These are phyloP conservation scores for Berkeleyomyces basicola DNA, from an alignment of 2,329 filamentous ascomycete genomes.

Conservation along the genomic window DNA sequence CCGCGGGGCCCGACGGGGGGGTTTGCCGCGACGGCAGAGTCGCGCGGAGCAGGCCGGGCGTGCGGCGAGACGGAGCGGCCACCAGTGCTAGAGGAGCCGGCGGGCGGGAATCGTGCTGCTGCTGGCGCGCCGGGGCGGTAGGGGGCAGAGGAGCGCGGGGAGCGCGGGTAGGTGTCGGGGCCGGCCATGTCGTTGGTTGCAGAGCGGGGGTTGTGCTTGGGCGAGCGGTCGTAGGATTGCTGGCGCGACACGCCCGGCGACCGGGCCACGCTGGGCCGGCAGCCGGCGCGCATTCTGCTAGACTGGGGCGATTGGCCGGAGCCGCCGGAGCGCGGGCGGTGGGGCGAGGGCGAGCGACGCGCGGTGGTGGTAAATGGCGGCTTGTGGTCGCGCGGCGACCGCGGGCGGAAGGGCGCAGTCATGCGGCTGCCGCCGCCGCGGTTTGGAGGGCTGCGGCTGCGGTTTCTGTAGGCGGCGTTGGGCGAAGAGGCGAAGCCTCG, in stretches of 20 bases:
- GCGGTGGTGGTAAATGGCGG: not conserved
- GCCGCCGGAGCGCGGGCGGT: conserved; percentile 26
- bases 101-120: conserved; percentile 22
- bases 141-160: conserved; percentile 15
- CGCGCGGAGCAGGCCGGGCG: conserved; percentile 20
- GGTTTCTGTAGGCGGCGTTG: conserved; percentile 1
- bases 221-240: conserved; percentile 27
- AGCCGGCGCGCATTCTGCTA: conserved; percentile 29
- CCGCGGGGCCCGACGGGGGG: conserved; percentile 38
- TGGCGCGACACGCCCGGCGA: conserved; percentile 16
- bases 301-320: conserved; percentile 36
- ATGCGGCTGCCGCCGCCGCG: conserved; percentile 7
- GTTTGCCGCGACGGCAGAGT: conserved; percentile 27
- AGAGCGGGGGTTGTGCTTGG: conserved; percentile 16
- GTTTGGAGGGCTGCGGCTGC: conserved; percentile 9
- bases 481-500: conserved; percentile 1
- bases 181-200: conserved; percentile 4
- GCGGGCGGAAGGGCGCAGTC: conserved; percentile 8
- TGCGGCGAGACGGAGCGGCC: conserved; percentile 16
- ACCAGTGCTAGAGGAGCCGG: conserved; percentile 19
- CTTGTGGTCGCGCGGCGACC: conserved; percentile 2
- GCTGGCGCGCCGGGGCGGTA: conserved; percentile 17
- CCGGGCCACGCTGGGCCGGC: not conserved
- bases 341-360: conserved; percentile 17
- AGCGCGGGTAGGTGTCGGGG: conserved; percentile 1